Evolutionary conservation across 345 rosid genomes (phyloP).

Genomic region (Draba incana): DNA sequence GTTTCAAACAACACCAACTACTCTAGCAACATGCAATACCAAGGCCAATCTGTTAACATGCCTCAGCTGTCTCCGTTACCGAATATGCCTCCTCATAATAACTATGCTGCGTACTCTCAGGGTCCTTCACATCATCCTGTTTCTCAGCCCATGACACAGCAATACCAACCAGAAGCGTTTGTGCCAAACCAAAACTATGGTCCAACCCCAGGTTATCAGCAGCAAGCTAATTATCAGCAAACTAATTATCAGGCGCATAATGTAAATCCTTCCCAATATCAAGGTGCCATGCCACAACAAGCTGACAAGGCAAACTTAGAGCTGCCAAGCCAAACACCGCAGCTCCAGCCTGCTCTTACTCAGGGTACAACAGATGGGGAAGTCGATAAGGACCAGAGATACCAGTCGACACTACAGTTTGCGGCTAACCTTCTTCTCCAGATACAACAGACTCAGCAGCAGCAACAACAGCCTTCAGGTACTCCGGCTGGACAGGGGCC

Average conservation of each 20-base stretch:
- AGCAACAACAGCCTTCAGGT: constrained; percentile 45
- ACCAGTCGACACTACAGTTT: constrained; percentile 90
- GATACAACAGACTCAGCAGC: constrained; percentile 79
- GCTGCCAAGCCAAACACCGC: constrained; percentile 57
- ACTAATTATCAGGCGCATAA: constrained; percentile 57
- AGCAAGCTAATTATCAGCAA: constrained; percentile 45
- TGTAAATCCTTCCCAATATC: constrained; percentile 54
- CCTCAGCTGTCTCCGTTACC: constrained; percentile 56
- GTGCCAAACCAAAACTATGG: constrained; percentile 56
- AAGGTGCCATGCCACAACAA: constrained; percentile 51
- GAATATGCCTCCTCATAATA: constrained; percentile 48
- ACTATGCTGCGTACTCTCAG: constrained; percentile 41
- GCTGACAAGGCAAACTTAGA: constrained; percentile 54
- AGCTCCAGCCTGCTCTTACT: constrained; percentile 54
- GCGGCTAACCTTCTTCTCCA: constrained; percentile 89
- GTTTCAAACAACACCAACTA: constrained; percentile 49
- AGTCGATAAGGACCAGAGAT: constrained; percentile 81
- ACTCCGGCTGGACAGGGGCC: constrained; percentile 54
- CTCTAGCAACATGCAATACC: constrained; percentile 55
- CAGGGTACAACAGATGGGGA: constrained; percentile 64
- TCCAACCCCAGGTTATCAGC: constrained; percentile 40
- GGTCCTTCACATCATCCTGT: constrained; percentile 55
- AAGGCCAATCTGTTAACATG: constrained; percentile 51
- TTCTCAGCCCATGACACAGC: constrained; percentile 61
- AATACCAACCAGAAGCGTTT: constrained; percentile 57